A percentile compares a stretch with the other conserved stretches of the same genome.
Conservation (phyloP, 1,284 basidiomycete genomes). For the Malassezia restricta region DNA sequence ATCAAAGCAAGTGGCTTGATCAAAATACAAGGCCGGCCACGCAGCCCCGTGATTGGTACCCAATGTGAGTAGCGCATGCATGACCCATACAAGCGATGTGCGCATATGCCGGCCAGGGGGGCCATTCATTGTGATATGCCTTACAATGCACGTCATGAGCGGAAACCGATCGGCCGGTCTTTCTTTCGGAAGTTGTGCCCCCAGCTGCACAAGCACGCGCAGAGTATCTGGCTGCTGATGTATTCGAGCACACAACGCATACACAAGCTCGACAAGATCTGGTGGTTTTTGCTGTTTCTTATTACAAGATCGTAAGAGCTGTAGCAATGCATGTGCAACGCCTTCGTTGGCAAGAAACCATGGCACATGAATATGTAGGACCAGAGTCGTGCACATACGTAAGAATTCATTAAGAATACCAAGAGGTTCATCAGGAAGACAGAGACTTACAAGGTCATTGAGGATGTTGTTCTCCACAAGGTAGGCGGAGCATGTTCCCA, state of each 20-base stretch:
- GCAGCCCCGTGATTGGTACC: neutral
- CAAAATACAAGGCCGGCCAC: neutral
- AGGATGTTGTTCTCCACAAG: conserved; percentile 6
- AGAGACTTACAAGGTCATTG: neutral
- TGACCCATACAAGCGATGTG: neutral
- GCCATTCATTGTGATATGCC: neutral
- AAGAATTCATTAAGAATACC: neutral
- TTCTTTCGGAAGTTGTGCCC: neutral
- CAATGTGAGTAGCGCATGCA: neutral
- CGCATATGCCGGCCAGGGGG: neutral
- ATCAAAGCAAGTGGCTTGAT: neutral
- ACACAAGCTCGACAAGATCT: neutral
- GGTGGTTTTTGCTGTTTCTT: neutral
- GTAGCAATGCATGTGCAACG: neutral
- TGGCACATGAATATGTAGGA: neutral
- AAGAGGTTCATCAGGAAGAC: conserved; percentile 6
- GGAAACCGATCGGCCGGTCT: neutral
- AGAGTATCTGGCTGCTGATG: neutral
- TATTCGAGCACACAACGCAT: neutral
- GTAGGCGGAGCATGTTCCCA: conserved; percentile 6
- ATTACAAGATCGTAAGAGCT: neutral
- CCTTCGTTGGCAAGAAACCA: conserved; percentile 1
- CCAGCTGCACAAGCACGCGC: neutral
- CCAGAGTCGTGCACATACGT: neutral
- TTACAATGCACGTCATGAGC: neutral